Conservation (phyloP, 192 early-diverging fungal genomes). For the Coemansia asiatica region DNA sequence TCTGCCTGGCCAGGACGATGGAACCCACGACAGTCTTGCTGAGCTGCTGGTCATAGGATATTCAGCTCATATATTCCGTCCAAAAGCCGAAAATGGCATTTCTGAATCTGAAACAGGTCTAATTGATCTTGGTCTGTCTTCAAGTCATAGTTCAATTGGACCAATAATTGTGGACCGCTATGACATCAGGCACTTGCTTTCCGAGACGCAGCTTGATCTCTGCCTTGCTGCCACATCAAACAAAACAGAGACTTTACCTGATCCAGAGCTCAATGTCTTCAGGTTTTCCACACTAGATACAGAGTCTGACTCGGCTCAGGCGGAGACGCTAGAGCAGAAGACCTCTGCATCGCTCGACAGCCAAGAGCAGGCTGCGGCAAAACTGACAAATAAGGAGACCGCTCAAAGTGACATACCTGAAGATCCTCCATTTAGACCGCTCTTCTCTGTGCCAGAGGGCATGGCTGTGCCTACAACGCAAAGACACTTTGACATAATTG, state of each 20-base stretch:
- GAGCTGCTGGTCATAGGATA: constrained; percentile 26
- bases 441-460: constrained; percentile 26
- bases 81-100: not conserved
- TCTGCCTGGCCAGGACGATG: constrained; percentile 7
- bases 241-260: not conserved
- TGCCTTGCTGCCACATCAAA: no score
- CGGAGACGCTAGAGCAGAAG: constrained; percentile 3
- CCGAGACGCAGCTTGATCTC: not conserved
- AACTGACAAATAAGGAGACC: not conserved
- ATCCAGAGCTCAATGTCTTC: constrained; percentile 5
- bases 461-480: constrained; percentile 53
- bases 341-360: no score
- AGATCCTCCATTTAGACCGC: constrained; percentile 1
- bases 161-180: constrained; percentile 27
- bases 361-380: no score
- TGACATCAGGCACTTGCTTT: constrained; percentile 39
- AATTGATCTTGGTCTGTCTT: constrained; percentile 8
- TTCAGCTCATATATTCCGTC: constrained; percentile 19
- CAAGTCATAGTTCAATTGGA: not conserved
- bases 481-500: constrained; percentile 66
- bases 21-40: constrained; percentile 1
- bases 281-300: constrained; percentile 26
- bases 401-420: not conserved
- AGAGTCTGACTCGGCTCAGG: not conserved
- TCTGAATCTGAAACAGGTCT: not conserved